A percentile compares a stretch with the other conserved stretches of the same genome.
Conservation (phyloP, 805 yeast species). For the Candida chauliodis region DNA sequence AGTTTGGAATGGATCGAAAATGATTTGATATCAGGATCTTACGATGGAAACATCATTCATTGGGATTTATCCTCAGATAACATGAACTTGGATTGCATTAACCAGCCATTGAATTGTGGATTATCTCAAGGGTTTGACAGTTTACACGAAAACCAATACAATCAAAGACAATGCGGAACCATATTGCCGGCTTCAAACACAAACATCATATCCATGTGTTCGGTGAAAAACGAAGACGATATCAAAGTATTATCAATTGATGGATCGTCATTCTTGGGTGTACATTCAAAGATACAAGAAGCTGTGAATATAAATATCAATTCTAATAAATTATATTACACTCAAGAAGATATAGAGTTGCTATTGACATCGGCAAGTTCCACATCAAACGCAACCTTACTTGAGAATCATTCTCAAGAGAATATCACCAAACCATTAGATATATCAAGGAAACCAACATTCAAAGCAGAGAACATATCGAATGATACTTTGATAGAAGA, state of each 20-base stretch:
- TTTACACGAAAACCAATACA: slow-evolving; percentile 29
- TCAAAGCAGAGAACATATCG: not conserved
- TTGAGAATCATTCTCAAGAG: slow-evolving; percentile 9
- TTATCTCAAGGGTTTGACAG: slow-evolving; percentile 46
- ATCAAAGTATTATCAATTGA: slow-evolving; percentile 50
- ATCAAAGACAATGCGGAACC: slow-evolving; percentile 57
- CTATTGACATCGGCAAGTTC: slow-evolving; percentile 11
- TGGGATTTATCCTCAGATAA: slow-evolving; percentile 50
- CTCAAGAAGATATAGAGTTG: slow-evolving; percentile 25
- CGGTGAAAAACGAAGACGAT: slow-evolving; percentile 26
- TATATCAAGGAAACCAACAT: slow-evolving; percentile 11
- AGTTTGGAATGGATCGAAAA: slow-evolving; percentile 58
- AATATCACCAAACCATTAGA: slow-evolving; percentile 9
- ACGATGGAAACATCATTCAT: slow-evolving; percentile 64
- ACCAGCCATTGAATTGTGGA: slow-evolving; percentile 29
- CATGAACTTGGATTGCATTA: slow-evolving; percentile 1
- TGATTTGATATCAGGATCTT: slow-evolving; percentile 56
- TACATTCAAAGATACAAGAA: slow-evolving; percentile 44
- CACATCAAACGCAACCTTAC: not conserved
- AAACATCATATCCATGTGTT: slow-evolving; percentile 44
- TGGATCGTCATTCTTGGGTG: slow-evolving; percentile 51
- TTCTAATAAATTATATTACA: slow-evolving; percentile 24
- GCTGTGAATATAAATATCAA: slow-evolving; percentile 22
- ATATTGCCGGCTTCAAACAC: slow-evolving; percentile 58
- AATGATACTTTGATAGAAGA: slow-evolving; percentile 1